These are phyloP conservation scores for Fusarium illudens DNA, from an alignment of 2,329 filamentous ascomycete species.

Conservation along the genomic window DNA sequence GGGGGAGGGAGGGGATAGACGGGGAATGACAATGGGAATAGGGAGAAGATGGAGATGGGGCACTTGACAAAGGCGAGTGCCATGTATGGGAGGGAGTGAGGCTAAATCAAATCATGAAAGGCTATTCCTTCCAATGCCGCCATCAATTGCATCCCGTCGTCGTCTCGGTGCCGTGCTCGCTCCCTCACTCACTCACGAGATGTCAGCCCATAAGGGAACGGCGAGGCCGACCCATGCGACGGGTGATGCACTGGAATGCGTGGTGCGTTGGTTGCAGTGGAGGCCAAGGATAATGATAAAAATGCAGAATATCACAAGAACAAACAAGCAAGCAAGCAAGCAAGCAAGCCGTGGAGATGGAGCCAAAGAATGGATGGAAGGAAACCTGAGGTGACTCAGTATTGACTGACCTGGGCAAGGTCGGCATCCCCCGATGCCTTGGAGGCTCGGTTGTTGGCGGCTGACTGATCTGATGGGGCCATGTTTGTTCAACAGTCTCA, in stretches of 20 bases:
- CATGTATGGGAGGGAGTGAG: not conserved
- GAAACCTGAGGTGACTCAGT: not conserved
- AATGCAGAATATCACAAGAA: not conserved
- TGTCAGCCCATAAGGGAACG: not conserved
- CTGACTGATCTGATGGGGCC: constrained; percentile 23
- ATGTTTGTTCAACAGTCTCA: constrained; percentile 5
- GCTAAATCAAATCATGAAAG: not conserved
- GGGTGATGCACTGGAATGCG: constrained; percentile 1
- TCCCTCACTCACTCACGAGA: not conserved
- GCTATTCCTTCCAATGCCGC: not conserved
- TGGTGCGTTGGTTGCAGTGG: not conserved
- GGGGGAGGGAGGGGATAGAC: constrained; percentile 16
- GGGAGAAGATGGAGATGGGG: not conserved
- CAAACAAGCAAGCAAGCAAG: not conserved
- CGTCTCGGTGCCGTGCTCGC: not conserved
- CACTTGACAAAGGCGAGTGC: not conserved
- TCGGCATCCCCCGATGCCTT: constrained; percentile 36
- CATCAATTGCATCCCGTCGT: not conserved
- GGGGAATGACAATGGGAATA: constrained; percentile 17
- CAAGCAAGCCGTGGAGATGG: not conserved
- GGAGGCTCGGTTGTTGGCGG: constrained; percentile 21
- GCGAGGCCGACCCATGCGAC: not conserved
- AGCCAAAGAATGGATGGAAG: not conserved
- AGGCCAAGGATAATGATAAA: not conserved
- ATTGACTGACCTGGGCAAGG: constrained; percentile 39